Evolutionary conservation across 768 basidiomycete species (phyloP), one percentile per base, ranked within the genome.

Genomic region (Xanthoconium stramineum): DNA sequence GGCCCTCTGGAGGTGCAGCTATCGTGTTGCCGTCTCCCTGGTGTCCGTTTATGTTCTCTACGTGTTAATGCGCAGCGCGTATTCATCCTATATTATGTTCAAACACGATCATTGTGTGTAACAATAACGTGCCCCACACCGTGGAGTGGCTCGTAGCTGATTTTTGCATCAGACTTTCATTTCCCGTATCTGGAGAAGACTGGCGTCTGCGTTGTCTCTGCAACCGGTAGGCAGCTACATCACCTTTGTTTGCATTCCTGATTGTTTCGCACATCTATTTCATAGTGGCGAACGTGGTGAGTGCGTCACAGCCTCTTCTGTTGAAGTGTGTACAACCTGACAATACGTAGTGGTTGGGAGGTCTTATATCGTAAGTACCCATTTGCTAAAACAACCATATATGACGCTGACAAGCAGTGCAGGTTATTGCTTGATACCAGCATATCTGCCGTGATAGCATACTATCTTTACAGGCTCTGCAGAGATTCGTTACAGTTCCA

Each of bases 1-100:
- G 56, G 54, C 62, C 11, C 53, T 65, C 36, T 67, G 62, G 65
- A 56, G 42, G 6, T 61, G 65, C 44, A 33, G 33, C 11, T n/a
- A 24, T 33, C 20, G 9, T 20, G 28, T 55, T 5, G 53, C 54
- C 15, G 20, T 39, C 11, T 20, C 36, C 11, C 43, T 65, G 24
- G 47, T 67, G 20, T 24, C 17, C 1, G 17, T 24, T 15, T 67
- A 67, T 35, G 20, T 43, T 29, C 0, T 52, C 24, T 67, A 64
- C n/a, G 15, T 64, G 19, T 15, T 53, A 39, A 14, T 32, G 6
- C 14, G 33, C 12, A 5, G 39, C 10, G 52, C 50, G 14, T 48
- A 36, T 32, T 0, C 8, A n/a, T 43, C 46, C 33, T 57, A 57
- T 19, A 17, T 48, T 19, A 4, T 48, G 1, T 8, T 48, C 3